These are phyloP conservation scores for Vachellia collinsii DNA, from an alignment of 306 rosid genomes.

Conservation along the genomic window DNA sequence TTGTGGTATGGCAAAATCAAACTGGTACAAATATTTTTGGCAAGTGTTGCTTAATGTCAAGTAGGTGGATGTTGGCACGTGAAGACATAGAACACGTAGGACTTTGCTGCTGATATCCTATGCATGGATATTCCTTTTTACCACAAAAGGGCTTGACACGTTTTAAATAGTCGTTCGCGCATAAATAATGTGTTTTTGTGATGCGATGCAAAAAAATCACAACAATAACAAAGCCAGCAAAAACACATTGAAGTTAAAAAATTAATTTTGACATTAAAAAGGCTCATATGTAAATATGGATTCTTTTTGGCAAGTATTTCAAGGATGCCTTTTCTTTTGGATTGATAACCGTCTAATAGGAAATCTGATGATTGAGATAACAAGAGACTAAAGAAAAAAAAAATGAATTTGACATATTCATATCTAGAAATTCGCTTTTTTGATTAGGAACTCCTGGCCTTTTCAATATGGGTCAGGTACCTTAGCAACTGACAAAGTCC, in stretches of 20 bases:
- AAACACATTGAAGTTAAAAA: slow-evolving; percentile 13
- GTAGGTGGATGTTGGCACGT: too few relatives aligned
- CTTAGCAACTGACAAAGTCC: too few relatives aligned
- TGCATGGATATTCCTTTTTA: too few relatives aligned
- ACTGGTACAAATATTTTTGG: neutral
- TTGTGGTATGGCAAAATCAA: neutral
- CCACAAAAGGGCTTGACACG: too few relatives aligned
- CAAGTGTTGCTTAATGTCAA: neutral
- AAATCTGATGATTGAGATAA: neutral
- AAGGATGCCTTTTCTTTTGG: neutral
- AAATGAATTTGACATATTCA: slow-evolving; percentile 13
- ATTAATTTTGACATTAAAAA: neutral
- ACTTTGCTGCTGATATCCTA: too few relatives aligned
- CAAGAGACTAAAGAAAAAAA: neutral
- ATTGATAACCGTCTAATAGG: neutral
- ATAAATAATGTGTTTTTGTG: neutral
- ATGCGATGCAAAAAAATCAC: neutral
- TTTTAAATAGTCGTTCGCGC: too few relatives aligned
- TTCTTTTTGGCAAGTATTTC: neutral
- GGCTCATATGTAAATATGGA: neutral
- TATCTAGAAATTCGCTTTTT: neutral
- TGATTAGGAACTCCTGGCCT: too few relatives aligned
- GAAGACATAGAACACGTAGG: too few relatives aligned
- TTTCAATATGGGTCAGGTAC: too few relatives aligned
- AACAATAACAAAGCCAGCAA: too few relatives aligned